Percentiles rank a stretch among this genome's conserved stretches.
These are phyloP conservation scores for Ceratocystis papillata DNA, from an alignment of 2,329 filamentous ascomycete species.

Conservation along the genomic window DNA sequence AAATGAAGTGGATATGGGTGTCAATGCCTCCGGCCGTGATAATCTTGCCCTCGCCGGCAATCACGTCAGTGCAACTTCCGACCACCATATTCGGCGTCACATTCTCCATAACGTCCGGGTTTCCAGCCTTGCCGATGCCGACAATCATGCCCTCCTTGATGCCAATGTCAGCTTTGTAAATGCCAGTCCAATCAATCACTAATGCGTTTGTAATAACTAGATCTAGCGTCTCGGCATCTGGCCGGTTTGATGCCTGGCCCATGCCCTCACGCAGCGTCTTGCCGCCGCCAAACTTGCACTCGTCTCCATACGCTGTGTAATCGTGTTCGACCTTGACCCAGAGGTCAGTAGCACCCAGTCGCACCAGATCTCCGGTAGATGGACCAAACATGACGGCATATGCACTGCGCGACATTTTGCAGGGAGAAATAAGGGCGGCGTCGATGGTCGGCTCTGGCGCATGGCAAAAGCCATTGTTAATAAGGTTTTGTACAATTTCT, in stretches of 20 bases:
- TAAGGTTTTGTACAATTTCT: constrained; percentile 56
- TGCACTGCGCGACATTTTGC: constrained; percentile 62
- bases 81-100: constrained; percentile 69
- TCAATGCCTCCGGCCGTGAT: constrained; percentile 85
- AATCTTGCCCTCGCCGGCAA: constrained; percentile 83
- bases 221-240: constrained; percentile 63
- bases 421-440: constrained; percentile 46
- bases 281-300: constrained; percentile 89
- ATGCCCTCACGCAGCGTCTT: constrained; percentile 92
- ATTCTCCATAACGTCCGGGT: constrained; percentile 93
- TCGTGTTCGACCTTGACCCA: constrained; percentile 89
- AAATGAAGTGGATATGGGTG: constrained; percentile 88
- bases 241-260: constrained; percentile 75
- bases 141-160: constrained; percentile 79
- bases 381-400: constrained; percentile 90
- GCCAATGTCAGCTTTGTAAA: constrained; percentile 94
- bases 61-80: constrained; percentile 80
- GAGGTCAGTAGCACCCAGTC: constrained; percentile 71
- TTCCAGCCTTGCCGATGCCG: constrained; percentile 87
- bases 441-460: constrained; percentile 51
- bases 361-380: constrained; percentile 74
- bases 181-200: constrained; percentile 81
- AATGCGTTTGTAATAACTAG: constrained; percentile 82
- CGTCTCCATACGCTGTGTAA: constrained; percentile 73
- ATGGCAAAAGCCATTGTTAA: constrained; percentile 68